Evolutionary conservation across 192 early-diverging fungal species (phyloP).

Genomic region (Coemansia sp.): DNA sequence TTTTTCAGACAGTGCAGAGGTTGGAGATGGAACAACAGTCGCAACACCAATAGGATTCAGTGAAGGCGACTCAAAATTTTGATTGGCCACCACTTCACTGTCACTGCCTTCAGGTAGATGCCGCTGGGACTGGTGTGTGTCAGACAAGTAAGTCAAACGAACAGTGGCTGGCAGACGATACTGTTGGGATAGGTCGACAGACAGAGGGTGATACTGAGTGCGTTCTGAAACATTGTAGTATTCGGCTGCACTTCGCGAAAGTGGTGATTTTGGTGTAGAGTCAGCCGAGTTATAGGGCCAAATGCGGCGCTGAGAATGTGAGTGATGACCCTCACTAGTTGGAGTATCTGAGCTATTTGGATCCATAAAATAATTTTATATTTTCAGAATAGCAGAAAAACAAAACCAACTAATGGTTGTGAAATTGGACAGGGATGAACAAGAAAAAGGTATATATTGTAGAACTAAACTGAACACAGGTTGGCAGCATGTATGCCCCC

Average conservation of each 20-base stretch:
- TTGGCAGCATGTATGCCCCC: not conserved
- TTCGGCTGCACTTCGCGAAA: not conserved
- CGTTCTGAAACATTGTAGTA: slow-evolving; percentile 2
- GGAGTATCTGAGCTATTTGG: not conserved
- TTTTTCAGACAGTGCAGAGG: not conserved
- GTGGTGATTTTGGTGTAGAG: not conserved
- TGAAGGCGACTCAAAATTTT: slow-evolving; percentile 9
- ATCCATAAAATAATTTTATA: not conserved
- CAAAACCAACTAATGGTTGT: not conserved
- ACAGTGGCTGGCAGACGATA: not conserved
- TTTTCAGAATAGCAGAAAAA: not conserved
- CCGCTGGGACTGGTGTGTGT: not conserved
- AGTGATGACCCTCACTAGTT: not conserved
- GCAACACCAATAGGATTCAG: slow-evolving; percentile 6
- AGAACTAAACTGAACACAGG: not conserved
- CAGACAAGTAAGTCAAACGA: not conserved
- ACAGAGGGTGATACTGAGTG: slow-evolving; percentile 15
- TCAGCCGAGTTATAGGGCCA: not conserved
- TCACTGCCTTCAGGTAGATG: not conserved
- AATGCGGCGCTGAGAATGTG: slow-evolving; percentile 3
- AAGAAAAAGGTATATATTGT: not conserved
- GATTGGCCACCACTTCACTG: not conserved
- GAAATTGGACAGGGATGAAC: not conserved
- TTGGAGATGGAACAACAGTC: slow-evolving; percentile 5
- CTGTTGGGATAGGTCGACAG: not conserved